phyloP scores from a whole-genome alignment of 495 filamentous ascomycete species.

The Cercophora sp. region DNA sequence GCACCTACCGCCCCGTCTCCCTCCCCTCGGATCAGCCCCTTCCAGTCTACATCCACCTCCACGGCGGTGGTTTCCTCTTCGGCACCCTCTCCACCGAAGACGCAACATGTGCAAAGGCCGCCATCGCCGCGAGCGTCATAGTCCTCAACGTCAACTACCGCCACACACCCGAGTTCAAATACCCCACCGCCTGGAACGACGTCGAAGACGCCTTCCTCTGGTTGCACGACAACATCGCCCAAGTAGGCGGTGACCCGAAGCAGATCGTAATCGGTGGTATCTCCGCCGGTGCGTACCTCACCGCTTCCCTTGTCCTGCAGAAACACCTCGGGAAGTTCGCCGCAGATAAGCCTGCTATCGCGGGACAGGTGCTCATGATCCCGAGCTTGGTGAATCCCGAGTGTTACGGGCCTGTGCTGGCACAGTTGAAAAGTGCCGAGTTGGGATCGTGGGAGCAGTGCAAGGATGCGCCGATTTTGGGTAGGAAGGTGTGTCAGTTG shows the following conservation, averaged over 20 bases:
- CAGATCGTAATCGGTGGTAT: constrained; percentile 45
- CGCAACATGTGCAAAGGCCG: constrained; percentile 34
- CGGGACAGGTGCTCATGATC: constrained; percentile 44
- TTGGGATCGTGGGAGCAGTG: constrained; percentile 36
- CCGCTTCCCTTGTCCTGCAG: constrained; percentile 38
- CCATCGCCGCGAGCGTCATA: constrained; percentile 18
- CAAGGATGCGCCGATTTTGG: constrained; percentile 38
- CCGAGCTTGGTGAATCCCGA: constrained; percentile 30
- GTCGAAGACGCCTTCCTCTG: constrained; percentile 44
- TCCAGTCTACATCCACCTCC: constrained; percentile 3
- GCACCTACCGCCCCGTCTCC: constrained; percentile 38
- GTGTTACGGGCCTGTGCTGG: constrained; percentile 33
- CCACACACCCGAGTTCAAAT: constrained; percentile 40
- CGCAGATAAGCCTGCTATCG: constrained; percentile 27
- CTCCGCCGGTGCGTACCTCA: constrained; percentile 43
- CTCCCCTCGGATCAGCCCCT: constrained; percentile 44
- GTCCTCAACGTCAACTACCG: constrained; percentile 49
- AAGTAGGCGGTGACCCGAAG: constrained; percentile 29
- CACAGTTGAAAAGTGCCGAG: constrained; percentile 28
- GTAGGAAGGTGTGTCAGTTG: constrained; percentile 25
- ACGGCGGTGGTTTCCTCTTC: constrained; percentile 17
- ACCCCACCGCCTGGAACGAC: constrained; percentile 45
- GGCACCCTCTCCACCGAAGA: constrained; percentile 27
- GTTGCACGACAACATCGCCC: constrained; percentile 36
- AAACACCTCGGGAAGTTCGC: constrained; percentile 21